A percentile compares a stretch with the other conserved stretches of the same genome.
Evolutionary conservation across 441 rosid species (phyloP).

Genomic region (Populus hybrid): DNA sequence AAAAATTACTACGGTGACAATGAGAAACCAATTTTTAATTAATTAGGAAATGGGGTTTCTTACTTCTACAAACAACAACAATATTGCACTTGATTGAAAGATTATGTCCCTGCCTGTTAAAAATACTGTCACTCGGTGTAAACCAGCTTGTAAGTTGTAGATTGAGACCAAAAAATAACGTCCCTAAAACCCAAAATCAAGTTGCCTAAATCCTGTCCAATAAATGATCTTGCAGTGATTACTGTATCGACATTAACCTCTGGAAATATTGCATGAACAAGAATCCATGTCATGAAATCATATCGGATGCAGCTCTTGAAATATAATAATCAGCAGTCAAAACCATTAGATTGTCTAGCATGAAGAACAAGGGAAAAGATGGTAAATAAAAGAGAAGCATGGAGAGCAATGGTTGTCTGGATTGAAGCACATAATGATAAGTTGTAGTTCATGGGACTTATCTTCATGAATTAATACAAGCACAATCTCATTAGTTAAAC

Average conservation of each 20-base stretch:
- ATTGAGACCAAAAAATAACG: background rate
- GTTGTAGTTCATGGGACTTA: slow-evolving; percentile 1
- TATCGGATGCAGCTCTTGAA: background rate
- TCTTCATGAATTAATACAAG: slow-evolving; percentile 23
- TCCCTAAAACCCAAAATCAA: background rate
- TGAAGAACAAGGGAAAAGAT: background rate
- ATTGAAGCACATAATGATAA: slow-evolving; percentile 10
- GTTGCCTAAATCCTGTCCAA: background rate
- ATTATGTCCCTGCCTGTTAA: background rate
- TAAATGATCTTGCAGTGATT: background rate
- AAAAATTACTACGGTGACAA: background rate
- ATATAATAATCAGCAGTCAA: background rate
- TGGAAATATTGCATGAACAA: background rate
- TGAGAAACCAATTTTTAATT: background rate
- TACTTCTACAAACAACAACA: background rate
- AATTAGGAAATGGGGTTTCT: background rate
- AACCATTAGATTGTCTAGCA: background rate
- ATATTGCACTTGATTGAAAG: background rate
- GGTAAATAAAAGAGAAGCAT: background rate
- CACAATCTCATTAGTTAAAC: slow-evolving; percentile 19
- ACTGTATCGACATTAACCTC: background rate
- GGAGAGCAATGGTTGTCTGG: slow-evolving; percentile 2
- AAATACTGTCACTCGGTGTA: background rate
- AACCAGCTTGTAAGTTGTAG: background rate
- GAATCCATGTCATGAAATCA: background rate